Conservation (phyloP, 2,329 filamentous ascomycete species). For the Fusarium sp. region DNA sequence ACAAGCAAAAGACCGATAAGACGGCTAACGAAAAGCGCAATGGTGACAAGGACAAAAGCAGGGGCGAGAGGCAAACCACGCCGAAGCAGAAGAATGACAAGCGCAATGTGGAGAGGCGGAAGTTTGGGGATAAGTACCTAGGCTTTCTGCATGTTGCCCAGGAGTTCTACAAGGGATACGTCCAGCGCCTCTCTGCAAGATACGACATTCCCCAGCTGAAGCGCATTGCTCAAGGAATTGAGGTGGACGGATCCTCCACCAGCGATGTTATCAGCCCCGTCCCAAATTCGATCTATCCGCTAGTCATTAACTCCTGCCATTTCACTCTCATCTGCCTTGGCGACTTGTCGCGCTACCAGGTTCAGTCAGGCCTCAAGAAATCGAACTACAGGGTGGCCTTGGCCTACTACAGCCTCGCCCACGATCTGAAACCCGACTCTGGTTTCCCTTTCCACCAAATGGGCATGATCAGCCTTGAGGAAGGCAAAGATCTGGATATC, state of each 20-base stretch:
- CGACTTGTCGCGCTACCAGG: conserved; percentile 89
- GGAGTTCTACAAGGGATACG: conserved; percentile 88
- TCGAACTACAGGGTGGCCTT: conserved; percentile 84
- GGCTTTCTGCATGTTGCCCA: conserved; percentile 90
- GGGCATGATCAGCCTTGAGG: conserved; percentile 84
- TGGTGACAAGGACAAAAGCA: conserved; percentile 45
- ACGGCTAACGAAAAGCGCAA: conserved; percentile 43
- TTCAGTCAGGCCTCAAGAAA: conserved; percentile 78
- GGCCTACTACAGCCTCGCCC: conserved; percentile 87
- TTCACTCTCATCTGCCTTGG: conserved; percentile 87
- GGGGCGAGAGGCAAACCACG: conserved; percentile 43
- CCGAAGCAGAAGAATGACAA: conserved; percentile 45
- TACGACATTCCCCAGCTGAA: conserved; percentile 68
- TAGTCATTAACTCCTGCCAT: conserved; percentile 81
- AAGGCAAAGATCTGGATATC: conserved; percentile 83
- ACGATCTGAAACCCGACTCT: conserved; percentile 80
- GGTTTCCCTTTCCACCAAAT: conserved; percentile 91
- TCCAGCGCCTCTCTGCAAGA: conserved; percentile 78
- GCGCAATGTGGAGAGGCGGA: conserved; percentile 73
- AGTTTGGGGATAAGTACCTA: conserved; percentile 83
- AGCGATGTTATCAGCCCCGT: conserved; percentile 59
- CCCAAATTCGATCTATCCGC: conserved; percentile 64
- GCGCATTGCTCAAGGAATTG: conserved; percentile 58
- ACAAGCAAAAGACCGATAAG: conserved; percentile 59
- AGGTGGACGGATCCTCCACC: conserved; percentile 50